phyloP scores from a whole-genome alignment of 352 stramenopile genomes.

The Globisporangium cystogenes region DNA sequence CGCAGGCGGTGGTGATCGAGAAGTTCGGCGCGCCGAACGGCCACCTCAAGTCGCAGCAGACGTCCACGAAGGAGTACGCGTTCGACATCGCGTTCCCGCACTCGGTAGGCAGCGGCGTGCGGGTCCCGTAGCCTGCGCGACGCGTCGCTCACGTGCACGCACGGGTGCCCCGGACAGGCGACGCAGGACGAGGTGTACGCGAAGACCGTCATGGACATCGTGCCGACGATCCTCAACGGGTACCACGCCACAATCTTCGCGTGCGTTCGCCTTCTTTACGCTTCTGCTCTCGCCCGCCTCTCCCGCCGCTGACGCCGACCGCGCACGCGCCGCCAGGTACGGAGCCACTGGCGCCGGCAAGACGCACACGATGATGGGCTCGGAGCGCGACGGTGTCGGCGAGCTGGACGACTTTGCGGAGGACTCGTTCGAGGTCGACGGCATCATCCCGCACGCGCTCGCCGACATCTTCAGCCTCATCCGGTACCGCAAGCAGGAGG shows the following conservation, averaged over 20 bases:
- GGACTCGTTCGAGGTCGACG: constrained; percentile 36
- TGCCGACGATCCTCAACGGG: constrained; percentile 63
- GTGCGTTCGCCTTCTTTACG: constrained; percentile 14
- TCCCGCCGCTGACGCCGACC: neutral
- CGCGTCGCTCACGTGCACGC: neutral
- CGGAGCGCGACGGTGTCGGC: constrained; percentile 42
- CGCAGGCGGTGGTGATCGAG: constrained; percentile 55
- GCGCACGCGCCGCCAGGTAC: constrained; percentile 17
- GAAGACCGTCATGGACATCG: constrained; percentile 53
- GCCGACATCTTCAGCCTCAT: constrained; percentile 71
- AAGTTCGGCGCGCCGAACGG: constrained; percentile 40
- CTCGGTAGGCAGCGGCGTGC: constrained; percentile 16
- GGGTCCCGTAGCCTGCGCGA: too few species aligned
- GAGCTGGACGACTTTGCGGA: constrained; percentile 42
- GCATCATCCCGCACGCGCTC: constrained; percentile 80
- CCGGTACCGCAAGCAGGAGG: constrained; percentile 39
- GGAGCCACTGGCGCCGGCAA: constrained; percentile 59
- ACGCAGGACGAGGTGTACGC: constrained; percentile 50
- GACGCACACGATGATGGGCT: constrained; percentile 73
- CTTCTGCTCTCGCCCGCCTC: too few species aligned
- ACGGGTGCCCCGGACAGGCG: constrained; percentile 12
- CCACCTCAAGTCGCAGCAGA: constrained; percentile 51
- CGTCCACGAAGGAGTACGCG: constrained; percentile 48
- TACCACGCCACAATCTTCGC: constrained; percentile 85
- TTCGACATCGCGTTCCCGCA: constrained; percentile 55